These are phyloP conservation scores for Hondaea fermentalgiana DNA, from an alignment of 108 stramenopile genomes.

Conservation along the genomic window DNA sequence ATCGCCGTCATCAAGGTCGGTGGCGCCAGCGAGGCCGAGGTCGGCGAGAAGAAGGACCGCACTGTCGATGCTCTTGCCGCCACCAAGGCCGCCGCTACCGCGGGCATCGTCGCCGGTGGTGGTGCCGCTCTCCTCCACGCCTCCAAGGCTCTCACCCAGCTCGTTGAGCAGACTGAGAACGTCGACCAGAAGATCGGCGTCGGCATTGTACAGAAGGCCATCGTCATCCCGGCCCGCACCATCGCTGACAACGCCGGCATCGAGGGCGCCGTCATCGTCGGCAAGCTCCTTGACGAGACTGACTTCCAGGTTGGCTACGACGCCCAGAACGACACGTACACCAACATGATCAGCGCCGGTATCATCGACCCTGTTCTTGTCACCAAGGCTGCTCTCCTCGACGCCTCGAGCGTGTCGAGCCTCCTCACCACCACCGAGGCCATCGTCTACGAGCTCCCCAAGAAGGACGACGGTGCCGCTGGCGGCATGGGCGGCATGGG, in stretches of 20 bases:
- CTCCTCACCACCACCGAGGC: slow-evolving; percentile 95
- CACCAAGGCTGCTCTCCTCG: slow-evolving; percentile 92
- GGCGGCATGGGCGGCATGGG: slow-evolving; percentile 71
- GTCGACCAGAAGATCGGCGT: slow-evolving; percentile 98
- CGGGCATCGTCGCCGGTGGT: slow-evolving; percentile 98
- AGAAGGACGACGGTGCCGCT: slow-evolving; percentile 49
- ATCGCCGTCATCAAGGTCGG: slow-evolving; percentile 99
- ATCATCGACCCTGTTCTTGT: slow-evolving; percentile 99
- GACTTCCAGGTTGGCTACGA: slow-evolving; percentile 66
- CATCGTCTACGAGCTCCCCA: slow-evolving; percentile 90
- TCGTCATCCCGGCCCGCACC: slow-evolving; percentile 76
- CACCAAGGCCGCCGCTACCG: slow-evolving; percentile 94
- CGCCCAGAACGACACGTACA: slow-evolving; percentile 78
- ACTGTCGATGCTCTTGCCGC: slow-evolving; percentile 99
- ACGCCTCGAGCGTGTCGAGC: slow-evolving; percentile 91
- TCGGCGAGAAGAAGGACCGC: slow-evolving; percentile 98
- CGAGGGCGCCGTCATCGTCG: slow-evolving; percentile 88
- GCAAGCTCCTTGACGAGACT: slow-evolving; percentile 73
- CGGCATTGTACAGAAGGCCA: slow-evolving; percentile 90
- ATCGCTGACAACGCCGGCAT: slow-evolving; percentile 93
- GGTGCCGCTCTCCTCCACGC: slow-evolving; percentile 97
- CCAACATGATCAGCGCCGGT: slow-evolving; percentile 84
- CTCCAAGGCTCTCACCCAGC: slow-evolving; percentile 68
- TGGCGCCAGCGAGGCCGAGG: slow-evolving; percentile 95
- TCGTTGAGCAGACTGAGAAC: slow-evolving; percentile 67